Conservation (phyloP, 805 yeast genomes). For the Ogataea siamensis region DNA sequence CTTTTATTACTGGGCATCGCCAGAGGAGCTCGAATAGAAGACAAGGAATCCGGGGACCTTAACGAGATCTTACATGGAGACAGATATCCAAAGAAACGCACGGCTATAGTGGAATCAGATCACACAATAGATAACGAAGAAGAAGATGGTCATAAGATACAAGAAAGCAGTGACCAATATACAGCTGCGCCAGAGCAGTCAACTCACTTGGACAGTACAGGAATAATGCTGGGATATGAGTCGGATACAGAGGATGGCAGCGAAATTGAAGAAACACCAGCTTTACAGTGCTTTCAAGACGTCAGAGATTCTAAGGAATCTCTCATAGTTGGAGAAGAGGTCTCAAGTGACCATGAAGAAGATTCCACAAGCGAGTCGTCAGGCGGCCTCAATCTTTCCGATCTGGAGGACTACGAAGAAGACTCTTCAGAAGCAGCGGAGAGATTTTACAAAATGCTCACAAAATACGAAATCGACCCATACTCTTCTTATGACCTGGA, state of each 20-base stretch:
- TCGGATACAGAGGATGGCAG: conserved; percentile 7
- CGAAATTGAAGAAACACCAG: not conserved
- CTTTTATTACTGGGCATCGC: conserved; percentile 18
- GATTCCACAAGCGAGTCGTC: conserved; percentile 2
- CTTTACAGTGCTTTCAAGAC: not conserved
- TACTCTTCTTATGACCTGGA: conserved; percentile 27
- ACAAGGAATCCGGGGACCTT: conserved; percentile 3
- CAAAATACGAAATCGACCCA: conserved; percentile 17
- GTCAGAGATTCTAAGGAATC: not conserved
- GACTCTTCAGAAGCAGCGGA: conserved; percentile 5
- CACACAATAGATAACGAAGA: too few species aligned
- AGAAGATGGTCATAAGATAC: conserved; percentile 3
- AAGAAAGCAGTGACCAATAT: conserved; percentile 4
- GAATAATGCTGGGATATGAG: conserved; percentile 5
- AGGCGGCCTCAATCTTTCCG: conserved; percentile 18
- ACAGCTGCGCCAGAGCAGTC: not conserved
- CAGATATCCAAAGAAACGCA: not conserved
- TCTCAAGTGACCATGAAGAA: not conserved
- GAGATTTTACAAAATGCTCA: conserved; percentile 18
- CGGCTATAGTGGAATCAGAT: not conserved
- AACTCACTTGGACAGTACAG: not conserved
- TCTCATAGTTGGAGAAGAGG: not conserved
- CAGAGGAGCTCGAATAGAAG: conserved; percentile 16
- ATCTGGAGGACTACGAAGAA: conserved; percentile 15
- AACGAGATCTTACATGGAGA: conserved; percentile 13